Conservation (phyloP, 1,139 yeast genomes). For the Yamadazyma atlantica region DNA sequence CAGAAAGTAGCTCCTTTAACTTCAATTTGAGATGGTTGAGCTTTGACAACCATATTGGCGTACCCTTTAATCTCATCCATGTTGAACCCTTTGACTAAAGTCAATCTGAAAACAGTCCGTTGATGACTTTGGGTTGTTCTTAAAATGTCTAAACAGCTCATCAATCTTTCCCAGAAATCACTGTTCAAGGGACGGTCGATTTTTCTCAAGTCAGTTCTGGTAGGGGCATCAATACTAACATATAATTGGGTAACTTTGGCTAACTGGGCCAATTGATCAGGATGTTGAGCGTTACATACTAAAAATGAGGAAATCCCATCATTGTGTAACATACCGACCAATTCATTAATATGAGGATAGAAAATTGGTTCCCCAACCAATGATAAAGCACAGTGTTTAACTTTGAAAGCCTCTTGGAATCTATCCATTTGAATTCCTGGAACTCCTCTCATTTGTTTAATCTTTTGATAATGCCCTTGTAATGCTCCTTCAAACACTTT, state of each 20-base stretch:
- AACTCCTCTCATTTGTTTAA: conserved; percentile 92
- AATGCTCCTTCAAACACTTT: conserved; percentile 81
- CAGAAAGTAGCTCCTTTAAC: conserved; percentile 94
- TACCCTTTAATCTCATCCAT: conserved; percentile 82
- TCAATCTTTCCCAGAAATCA: conserved; percentile 90
- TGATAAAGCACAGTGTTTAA: conserved; percentile 87
- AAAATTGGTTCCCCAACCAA: conserved; percentile 94
- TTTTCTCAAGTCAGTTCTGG: conserved; percentile 72
- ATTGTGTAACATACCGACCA: conserved; percentile 75
- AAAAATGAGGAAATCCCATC: conserved; percentile 79
- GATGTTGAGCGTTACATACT: conserved; percentile 96
- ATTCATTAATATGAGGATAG: conserved; percentile 87
- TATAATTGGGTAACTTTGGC: conserved; percentile 84
- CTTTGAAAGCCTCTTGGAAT: conserved; percentile 86
- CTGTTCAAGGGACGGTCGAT: conserved; percentile 87
- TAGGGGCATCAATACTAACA: conserved; percentile 91
- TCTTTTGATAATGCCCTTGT: conserved; percentile 85
- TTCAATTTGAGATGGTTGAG: conserved; percentile 84
- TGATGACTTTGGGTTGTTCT: conserved; percentile 73
- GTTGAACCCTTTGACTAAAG: conserved; percentile 90
- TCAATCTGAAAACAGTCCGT: conserved; percentile 87
- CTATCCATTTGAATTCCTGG: conserved; percentile 92
- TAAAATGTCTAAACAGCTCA: conserved; percentile 76
- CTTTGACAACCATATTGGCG: conserved; percentile 83
- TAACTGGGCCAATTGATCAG: conserved; percentile 70